A percentile compares a stretch with the other conserved stretches of the same genome.
Evolutionary conservation across 768 basidiomycete genomes (phyloP).

Genomic region (Agrocybe chaxingu): DNA sequence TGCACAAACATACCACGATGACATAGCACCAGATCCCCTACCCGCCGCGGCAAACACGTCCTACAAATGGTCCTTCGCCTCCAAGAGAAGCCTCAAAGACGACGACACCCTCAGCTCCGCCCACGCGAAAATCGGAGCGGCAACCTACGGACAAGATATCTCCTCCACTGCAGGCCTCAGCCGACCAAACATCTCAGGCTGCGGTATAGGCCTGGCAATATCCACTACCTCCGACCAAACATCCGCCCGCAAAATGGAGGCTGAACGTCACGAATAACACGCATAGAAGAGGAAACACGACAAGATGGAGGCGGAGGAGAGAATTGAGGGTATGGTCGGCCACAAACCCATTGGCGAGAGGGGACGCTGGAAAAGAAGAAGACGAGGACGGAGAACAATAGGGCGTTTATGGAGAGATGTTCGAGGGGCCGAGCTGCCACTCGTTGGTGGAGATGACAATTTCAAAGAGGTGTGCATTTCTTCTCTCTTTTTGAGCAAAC

Average conservation of each 20-base stretch:
- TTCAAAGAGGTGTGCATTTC: conserved; percentile 70
- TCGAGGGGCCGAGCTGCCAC: conserved; percentile 74
- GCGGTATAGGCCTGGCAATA: conserved; percentile 63
- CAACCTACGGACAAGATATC: conserved; percentile 36
- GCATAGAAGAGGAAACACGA: conserved; percentile 65
- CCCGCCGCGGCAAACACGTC: conserved; percentile 69
- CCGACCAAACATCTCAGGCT: conserved; percentile 28
- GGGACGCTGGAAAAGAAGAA: conserved; percentile 86
- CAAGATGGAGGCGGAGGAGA: conserved; percentile 59
- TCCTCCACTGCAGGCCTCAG: not conserved
- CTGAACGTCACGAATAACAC: conserved; percentile 54
- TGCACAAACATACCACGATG: conserved; percentile 41
- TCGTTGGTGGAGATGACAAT: conserved; percentile 82
- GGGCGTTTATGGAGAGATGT: conserved; percentile 65
- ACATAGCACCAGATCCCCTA: conserved; percentile 53
- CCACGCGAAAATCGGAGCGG: conserved; percentile 55
- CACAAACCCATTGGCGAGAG: conserved; percentile 78
- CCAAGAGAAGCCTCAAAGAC: conserved; percentile 58
- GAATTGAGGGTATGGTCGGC: conserved; percentile 73
- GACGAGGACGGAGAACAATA: conserved; percentile 66
- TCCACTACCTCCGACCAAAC: conserved; percentile 69
- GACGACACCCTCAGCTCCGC: conserved; percentile 52
- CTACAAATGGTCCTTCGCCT: conserved; percentile 90
- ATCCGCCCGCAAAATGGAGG: conserved; percentile 60
- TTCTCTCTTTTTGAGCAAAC: conserved; percentile 1